Conservation (phyloP, 352 stramenopile species). For the Phytophthora palmivora region DNA sequence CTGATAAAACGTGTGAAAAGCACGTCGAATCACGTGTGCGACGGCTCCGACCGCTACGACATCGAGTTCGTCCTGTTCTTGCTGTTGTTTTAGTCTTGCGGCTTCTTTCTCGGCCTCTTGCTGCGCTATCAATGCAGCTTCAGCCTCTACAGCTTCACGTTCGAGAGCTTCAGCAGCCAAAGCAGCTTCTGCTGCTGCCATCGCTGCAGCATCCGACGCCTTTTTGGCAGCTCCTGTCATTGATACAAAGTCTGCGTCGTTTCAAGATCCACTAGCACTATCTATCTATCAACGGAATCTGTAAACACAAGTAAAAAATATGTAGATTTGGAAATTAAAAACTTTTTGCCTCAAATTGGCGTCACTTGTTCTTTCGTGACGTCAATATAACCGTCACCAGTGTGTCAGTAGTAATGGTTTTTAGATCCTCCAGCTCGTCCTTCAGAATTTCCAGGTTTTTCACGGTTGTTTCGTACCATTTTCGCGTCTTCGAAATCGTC, state of each 20-base stretch:
- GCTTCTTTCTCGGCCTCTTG: conserved; percentile 21
- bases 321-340: too few relatives aligned
- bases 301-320: too few relatives aligned
- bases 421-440: neutral
- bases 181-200: conserved; percentile 16
- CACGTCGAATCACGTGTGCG: conserved; percentile 73
- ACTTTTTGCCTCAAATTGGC: too few relatives aligned
- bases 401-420: neutral
- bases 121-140: conserved; percentile 10
- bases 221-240: conserved; percentile 31
- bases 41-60: conserved; percentile 77
- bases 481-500: conserved; percentile 19
- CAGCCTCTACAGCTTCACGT: conserved; percentile 14
- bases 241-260: conserved; percentile 6
- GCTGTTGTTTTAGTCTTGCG: conserved; percentile 8
- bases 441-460: neutral
- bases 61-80: conserved; percentile 52
- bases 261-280: conserved; percentile 27
- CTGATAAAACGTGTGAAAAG: conserved; percentile 71
- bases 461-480: conserved; percentile 7
- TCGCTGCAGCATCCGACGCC: conserved; percentile 1
- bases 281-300: too few relatives aligned
- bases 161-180: conserved; percentile 9
- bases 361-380: neutral
- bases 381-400: neutral